Base-by-base conservation (phyloP, 73 alveolate genomes). In the Paramecium pentaurelia region DNA sequence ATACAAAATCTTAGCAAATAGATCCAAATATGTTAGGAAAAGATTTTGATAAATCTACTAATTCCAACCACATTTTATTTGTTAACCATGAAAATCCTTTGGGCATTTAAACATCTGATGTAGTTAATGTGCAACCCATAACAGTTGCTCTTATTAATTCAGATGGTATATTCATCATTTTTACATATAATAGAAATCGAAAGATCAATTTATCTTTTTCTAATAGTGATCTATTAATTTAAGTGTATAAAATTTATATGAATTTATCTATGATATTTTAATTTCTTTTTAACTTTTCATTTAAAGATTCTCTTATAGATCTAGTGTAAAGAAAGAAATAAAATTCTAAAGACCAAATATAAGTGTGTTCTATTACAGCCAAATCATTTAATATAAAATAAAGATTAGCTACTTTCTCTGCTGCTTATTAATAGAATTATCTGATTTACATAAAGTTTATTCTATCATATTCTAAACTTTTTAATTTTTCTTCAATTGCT, bases 191-290 rank as follows among this genome's bases (percentile, higher is more conserved):
- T 58, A 97, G 64, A 92, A 96, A 96, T 86, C 99, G 95, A 95
- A 96, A 96, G 42, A 97, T 92, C 20, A 97, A 95, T 95, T 97
- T 88, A 94, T 98, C 99, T 80, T 97, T 97, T 71, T 97, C 99
- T 70, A 98, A 96, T n/a, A 98, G 95, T 34, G 99, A 97, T 93
- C 99, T 88, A 83, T 99, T 96, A 8, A 96, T 96, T 45, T 92
- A 94, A 47, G 84, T 88, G 92, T 96, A 96, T 18, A 94, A 93
- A 18, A 91, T 86, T 38, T 77, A 42, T 27, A 93, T 49, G 90
- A 96, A 96, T 51, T 89, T 90, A 58, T 92, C 68, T 8, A 93
- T 95, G 64, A 97, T 97, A 90, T 96, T 96, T 49, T 92, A 95
- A 86, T 28, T 49, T 86, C 93, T 85, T 47, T 96, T 88, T 25